Percentiles rank a stretch among this genome's conserved stretches.
Evolutionary conservation across 2,329 filamentous ascomycete species (phyloP).

Genomic region (Diplodia corticola): DNA sequence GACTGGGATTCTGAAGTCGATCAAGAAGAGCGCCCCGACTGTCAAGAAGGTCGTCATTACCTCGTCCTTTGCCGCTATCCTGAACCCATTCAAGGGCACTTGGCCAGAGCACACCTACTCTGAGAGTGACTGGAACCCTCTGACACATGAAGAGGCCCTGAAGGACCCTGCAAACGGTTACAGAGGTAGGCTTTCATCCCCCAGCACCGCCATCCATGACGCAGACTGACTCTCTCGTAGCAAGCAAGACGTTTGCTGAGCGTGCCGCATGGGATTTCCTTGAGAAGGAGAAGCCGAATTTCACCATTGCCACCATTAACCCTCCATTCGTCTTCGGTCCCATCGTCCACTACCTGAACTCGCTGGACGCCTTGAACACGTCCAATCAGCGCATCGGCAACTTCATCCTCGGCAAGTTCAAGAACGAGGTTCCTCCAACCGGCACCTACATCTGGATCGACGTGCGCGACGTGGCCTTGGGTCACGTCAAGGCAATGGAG

Average conservation of each 20-base stretch:
- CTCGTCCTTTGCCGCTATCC: conserved; percentile 67
- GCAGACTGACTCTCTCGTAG: conserved; percentile 27
- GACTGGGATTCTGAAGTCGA: conserved; percentile 61
- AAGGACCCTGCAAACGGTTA: conserved; percentile 48
- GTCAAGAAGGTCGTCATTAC: conserved; percentile 75
- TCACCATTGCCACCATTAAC: conserved; percentile 51
- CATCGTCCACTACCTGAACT: conserved; percentile 61
- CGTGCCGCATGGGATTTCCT: conserved; percentile 56
- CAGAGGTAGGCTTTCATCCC: conserved; percentile 32
- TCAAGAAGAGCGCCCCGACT: conserved; percentile 60
- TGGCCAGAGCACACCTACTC: conserved; percentile 53
- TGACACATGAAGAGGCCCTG: conserved; percentile 53
- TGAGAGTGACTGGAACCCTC: conserved; percentile 59
- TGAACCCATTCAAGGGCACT: conserved; percentile 56
- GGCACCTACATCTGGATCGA: conserved; percentile 54
- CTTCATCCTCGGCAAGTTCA: conserved; percentile 63
- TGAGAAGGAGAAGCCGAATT: conserved; percentile 53
- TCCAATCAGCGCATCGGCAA: conserved; percentile 68
- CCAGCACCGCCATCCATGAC: neutral
- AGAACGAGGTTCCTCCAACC: conserved; percentile 58
- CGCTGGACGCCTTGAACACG: conserved; percentile 67
- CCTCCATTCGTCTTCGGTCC: conserved; percentile 55
- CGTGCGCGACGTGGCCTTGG: conserved; percentile 59
- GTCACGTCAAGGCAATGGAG: conserved; percentile 62
- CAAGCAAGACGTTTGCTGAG: conserved; percentile 64